These are phyloP conservation scores for Glaciozyma antarctica DNA, from an alignment of 768 basidiomycete species.

Conservation along the genomic window DNA sequence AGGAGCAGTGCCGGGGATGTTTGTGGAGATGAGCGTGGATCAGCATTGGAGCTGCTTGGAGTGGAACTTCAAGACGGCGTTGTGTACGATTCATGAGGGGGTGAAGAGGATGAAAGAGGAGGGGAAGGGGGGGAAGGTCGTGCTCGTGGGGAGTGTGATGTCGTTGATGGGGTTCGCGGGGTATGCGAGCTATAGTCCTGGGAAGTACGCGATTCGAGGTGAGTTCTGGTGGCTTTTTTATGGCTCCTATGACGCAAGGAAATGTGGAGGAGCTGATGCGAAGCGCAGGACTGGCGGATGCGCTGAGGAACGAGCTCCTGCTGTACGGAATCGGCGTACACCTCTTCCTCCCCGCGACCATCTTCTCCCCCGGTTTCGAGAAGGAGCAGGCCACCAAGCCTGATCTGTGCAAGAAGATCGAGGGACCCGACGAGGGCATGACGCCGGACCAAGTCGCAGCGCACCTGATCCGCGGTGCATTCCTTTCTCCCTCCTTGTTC, in stretches of 20 bases:
- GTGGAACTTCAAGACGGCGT: constrained; percentile 51
- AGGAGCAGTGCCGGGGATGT: constrained; percentile 54
- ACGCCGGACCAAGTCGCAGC: constrained; percentile 57
- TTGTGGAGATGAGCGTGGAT: constrained; percentile 58
- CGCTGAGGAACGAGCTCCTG: constrained; percentile 53
- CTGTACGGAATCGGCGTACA: constrained; percentile 37
- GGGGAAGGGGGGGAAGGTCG: constrained; percentile 61
- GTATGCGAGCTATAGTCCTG: constrained; percentile 68
- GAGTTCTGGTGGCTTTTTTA: constrained; percentile 20
- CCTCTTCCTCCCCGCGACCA: constrained; percentile 72
- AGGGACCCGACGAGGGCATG: constrained; percentile 58
- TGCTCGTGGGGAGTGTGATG: constrained; percentile 59
- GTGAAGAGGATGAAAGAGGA: constrained; percentile 55
- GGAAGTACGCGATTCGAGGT: constrained; percentile 81
- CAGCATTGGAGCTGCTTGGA: constrained; percentile 55
- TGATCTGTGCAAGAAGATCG: constrained; percentile 61
- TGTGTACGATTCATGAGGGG: constrained; percentile 55
- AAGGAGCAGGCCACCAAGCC: constrained; percentile 70
- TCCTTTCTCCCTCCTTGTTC: background rate
- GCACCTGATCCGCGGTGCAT: constrained; percentile 52
- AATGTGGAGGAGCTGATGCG: background rate
- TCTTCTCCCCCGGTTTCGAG: constrained; percentile 66
- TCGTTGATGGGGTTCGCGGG: constrained; percentile 69
- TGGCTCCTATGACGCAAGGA: background rate
- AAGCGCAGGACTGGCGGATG: constrained; percentile 64